Evolutionary conservation across 306 rosid species (phyloP), one percentile per base, ranked within the genome.

Genomic region (Elaeagnus macrophylla): DNA sequence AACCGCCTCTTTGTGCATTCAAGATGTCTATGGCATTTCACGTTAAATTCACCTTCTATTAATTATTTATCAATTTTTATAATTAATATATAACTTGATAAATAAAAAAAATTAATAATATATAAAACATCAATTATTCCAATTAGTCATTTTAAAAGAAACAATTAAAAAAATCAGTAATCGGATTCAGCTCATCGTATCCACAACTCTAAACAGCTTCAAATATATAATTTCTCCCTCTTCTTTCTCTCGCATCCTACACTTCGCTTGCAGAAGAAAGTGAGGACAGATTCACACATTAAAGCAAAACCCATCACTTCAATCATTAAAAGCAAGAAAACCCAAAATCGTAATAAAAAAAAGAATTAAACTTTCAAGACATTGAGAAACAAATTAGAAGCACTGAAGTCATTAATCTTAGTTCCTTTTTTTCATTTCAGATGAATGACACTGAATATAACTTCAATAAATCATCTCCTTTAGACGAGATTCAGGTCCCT

Each of bases 21-120:
- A 46, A 65, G 52, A 68, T 45, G 39, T 20, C 19, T 39, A 35
- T 56, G 38, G 9, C 60, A 43, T 39, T n/a, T 32, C 67, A 56
- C 63, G 75, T 69, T 69, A n/a, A 65, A 51, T 59, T 60, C 74
- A 50, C 37, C 53, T 42, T 62, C 48, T 13, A 17, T 8, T 6
- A n/a, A 35, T 54, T 37, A 39, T 56, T 25, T 10, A 15, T 12
- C 2, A 12, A 38, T n/a, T 38, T 16, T 37, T 59, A 20, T n/a
- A 51, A 58, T 56, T 46, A 65, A n/a, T n/a, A n/a, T n/a, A n/a
- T n/a, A n/a, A n/a, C n/a, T n/a, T n/a, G n/a, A n/a, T n/a, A n/a
- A n/a, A n/a, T n/a, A n/a, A n/a, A n/a, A n/a, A n/a, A n/a, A n/a
- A n/a, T n/a, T n/a, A n/a, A n/a, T n/a, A n/a, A n/a, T n/a, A n/a